phyloP scores from a whole-genome alignment of 257 asterid genomes.

The Scutellaria barbata region DNA sequence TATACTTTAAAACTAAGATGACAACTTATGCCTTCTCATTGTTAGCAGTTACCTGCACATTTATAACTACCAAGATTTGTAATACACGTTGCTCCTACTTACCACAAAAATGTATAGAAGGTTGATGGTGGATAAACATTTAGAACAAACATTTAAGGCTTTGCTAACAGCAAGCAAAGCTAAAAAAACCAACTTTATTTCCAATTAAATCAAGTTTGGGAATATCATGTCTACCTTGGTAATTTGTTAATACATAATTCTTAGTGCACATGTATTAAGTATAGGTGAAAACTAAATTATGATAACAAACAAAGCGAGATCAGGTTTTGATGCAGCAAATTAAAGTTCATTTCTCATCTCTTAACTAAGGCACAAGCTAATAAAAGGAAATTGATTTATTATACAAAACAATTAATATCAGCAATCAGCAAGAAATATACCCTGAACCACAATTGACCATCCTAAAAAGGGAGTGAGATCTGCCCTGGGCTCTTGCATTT shows the following conservation, averaged over 20 bases:
- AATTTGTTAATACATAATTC: not conserved
- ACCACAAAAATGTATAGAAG: slow-evolving; percentile 16
- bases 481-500: slow-evolving; percentile 1
- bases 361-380: not conserved
- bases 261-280: not conserved
- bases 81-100: not conserved
- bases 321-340: not conserved
- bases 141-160: slow-evolving; percentile 4
- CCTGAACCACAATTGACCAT: not conserved
- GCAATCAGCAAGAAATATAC: too few species aligned
- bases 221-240: not conserved
- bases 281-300: too few species aligned
- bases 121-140: slow-evolving; percentile 4
- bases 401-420: not conserved
- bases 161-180: slow-evolving; percentile 13
- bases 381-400: slow-evolving; percentile 1
- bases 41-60: not conserved
- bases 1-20: not conserved
- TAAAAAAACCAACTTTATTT: not conserved
- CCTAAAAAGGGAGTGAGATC: not conserved
- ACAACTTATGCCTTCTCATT: slow-evolving; percentile 7
- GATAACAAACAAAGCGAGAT: not conserved
- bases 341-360: slow-evolving; percentile 13
- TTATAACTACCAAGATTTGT: not conserved
- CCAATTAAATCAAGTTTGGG: slow-evolving; percentile 7